A percentile compares a stretch with the other conserved stretches of the same genome.
Evolutionary conservation across 2,329 filamentous ascomycete species (phyloP).

Genomic region (Simplicillium sp.): DNA sequence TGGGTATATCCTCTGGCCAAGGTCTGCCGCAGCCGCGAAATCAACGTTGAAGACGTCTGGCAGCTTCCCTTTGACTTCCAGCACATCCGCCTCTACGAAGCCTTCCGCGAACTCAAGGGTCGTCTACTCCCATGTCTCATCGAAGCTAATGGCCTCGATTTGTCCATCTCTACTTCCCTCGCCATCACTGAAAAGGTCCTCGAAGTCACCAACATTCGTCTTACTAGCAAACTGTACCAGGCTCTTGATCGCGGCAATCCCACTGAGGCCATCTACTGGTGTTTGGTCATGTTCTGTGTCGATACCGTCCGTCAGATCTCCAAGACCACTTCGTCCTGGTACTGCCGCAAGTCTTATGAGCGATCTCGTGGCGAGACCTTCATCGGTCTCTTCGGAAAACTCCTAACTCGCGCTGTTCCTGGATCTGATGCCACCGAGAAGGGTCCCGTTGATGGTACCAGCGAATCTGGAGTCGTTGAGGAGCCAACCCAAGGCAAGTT

Average conservation of each 20-base stretch:
- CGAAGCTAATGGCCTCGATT: slow-evolving; percentile 69
- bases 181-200: slow-evolving; percentile 41
- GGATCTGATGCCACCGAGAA: slow-evolving; percentile 28
- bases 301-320: slow-evolving; percentile 22
- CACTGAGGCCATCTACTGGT: slow-evolving; percentile 24
- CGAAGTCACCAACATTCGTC: slow-evolving; percentile 27
- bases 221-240: slow-evolving; percentile 25
- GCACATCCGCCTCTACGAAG: slow-evolving; percentile 62
- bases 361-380: slow-evolving; percentile 64
- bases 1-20: slow-evolving; percentile 73
- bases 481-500: slow-evolving; percentile 1
- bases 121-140: slow-evolving; percentile 62
- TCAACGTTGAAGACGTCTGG: slow-evolving; percentile 79
- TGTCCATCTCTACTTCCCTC: slow-evolving; percentile 57
- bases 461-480: not conserved
- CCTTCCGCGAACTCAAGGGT: slow-evolving; percentile 64
- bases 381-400: slow-evolving; percentile 26
- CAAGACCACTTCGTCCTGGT: slow-evolving; percentile 53
- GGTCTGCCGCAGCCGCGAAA: slow-evolving; percentile 51
- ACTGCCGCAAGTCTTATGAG: slow-evolving; percentile 74
- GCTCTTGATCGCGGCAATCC: slow-evolving; percentile 20
- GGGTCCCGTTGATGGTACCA: slow-evolving; percentile 13
- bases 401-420: slow-evolving; percentile 31
- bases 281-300: slow-evolving; percentile 22
- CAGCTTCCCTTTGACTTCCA: slow-evolving; percentile 71